Evolutionary conservation across 805 yeast species (phyloP).

Genomic region (Metschnikowia koreensis): DNA sequence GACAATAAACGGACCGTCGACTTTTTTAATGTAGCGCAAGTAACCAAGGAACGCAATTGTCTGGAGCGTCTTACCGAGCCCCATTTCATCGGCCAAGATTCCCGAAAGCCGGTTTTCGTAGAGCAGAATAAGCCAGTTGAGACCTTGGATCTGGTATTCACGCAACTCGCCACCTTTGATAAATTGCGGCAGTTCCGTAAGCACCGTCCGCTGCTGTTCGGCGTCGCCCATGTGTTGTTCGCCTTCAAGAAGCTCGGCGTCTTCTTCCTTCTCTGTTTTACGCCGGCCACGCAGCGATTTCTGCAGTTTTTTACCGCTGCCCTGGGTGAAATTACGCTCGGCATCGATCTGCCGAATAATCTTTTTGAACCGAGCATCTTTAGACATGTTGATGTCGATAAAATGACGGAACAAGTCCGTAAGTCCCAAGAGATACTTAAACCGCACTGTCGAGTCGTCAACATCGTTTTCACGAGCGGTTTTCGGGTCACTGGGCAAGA

Average conservation of each 20-base stretch:
- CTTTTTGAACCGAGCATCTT: conserved; percentile 68
- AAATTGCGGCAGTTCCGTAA: conserved; percentile 82
- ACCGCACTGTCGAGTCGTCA: conserved; percentile 74
- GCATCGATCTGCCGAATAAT: conserved; percentile 56
- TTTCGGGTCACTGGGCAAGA: conserved; percentile 47
- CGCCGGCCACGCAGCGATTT: conserved; percentile 53
- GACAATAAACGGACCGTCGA: conserved; percentile 87
- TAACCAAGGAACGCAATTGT: conserved; percentile 91
- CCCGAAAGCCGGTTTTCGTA: conserved; percentile 90
- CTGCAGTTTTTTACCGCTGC: conserved; percentile 18
- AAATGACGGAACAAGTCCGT: conserved; percentile 88
- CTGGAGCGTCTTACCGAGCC: conserved; percentile 92
- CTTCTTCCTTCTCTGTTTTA: conserved; percentile 94
- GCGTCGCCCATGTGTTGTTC: conserved; percentile 63
- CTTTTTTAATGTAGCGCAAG: conserved; percentile 69
- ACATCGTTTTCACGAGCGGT: conserved; percentile 48
- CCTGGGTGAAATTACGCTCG: conserved; percentile 38
- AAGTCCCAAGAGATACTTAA: conserved; percentile 74
- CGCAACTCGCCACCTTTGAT: conserved; percentile 70
- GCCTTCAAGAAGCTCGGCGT: conserved; percentile 82
- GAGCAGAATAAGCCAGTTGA: conserved; percentile 88
- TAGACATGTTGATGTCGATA: conserved; percentile 75
- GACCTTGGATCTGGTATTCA: conserved; percentile 91
- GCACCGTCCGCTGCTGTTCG: conserved; percentile 54
- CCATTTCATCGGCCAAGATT: conserved; percentile 97